These are phyloP conservation scores for Fusarium domesticum DNA, from an alignment of 2,329 filamentous ascomycete genomes.

Conservation along the genomic window DNA sequence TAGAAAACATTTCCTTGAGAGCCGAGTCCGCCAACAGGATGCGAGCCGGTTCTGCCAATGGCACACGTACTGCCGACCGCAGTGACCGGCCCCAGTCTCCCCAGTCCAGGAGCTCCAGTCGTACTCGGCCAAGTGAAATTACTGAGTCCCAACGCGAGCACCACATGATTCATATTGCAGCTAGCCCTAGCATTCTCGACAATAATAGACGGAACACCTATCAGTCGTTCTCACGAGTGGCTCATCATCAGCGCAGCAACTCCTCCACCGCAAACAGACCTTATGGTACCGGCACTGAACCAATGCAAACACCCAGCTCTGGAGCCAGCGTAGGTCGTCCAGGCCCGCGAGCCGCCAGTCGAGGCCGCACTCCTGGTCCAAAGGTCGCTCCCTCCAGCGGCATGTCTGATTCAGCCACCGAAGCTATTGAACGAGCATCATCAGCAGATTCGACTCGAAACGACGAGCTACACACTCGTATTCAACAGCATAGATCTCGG, in stretches of 20 bases:
- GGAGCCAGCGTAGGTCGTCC: neutral
- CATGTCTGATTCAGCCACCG: neutral
- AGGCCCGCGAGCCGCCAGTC: neutral
- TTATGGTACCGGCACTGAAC: too few relatives aligned
- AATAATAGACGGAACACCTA: neutral
- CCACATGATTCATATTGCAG: neutral
- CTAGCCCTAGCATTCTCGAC: neutral
- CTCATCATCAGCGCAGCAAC: neutral
- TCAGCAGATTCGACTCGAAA: neutral
- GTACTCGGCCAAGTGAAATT: conserved; percentile 35
- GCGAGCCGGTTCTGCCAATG: neutral
- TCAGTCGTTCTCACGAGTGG: neutral
- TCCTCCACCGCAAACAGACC: neutral
- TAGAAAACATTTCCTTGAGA: conserved; percentile 24
- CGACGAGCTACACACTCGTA: neutral
- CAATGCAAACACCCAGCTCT: too few relatives aligned
- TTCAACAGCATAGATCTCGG: neutral
- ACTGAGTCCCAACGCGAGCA: conserved; percentile 11
- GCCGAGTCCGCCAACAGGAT: conserved; percentile 20
- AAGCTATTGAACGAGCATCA: neutral
- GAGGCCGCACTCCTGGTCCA: neutral
- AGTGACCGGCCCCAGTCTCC: conserved; percentile 2
- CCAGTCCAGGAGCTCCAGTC: conserved; percentile 20
- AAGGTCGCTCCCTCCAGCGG: neutral
- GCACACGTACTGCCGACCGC: conserved; percentile 1